phyloP scores from a whole-genome alignment of 371 early-diverging fungal genomes.

The Mucor lusitanicus region DNA sequence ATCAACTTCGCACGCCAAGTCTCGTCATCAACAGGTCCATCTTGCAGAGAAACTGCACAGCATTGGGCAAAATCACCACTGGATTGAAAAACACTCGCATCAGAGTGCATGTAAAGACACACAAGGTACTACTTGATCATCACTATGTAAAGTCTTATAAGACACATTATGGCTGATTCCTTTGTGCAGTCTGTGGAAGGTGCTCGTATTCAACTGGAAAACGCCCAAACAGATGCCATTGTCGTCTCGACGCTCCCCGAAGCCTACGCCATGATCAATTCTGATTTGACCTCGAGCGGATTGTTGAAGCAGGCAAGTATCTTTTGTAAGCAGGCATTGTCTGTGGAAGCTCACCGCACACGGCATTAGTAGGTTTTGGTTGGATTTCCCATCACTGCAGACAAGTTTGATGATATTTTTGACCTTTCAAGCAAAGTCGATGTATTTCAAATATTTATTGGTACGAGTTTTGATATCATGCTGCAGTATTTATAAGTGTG shows the following conservation, averaged over 20 bases:
- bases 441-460: slow-evolving; percentile 41
- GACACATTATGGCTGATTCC: no score
- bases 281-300: slow-evolving; percentile 21
- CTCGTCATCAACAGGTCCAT: slow-evolving; percentile 38
- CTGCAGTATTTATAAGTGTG: no score
- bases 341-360: background rate
- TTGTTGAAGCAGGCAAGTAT: slow-evolving; percentile 33
- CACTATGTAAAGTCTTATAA: background rate
- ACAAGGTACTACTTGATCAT: slow-evolving; percentile 41
- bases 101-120: slow-evolving; percentile 51
- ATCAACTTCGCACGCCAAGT: slow-evolving; percentile 41
- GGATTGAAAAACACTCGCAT: slow-evolving; percentile 26
- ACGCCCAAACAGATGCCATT: slow-evolving; percentile 39
- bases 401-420: slow-evolving; percentile 36
- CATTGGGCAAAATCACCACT: slow-evolving; percentile 22
- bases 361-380: slow-evolving; percentile 29
- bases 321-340: background rate
- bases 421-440: slow-evolving; percentile 24
- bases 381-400: slow-evolving; percentile 45
- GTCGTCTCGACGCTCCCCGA: slow-evolving; percentile 50
- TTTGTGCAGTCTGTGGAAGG: slow-evolving; percentile 38
- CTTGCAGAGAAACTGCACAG: slow-evolving; percentile 33
- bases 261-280: slow-evolving; percentile 36
- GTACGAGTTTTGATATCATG: slow-evolving; percentile 10
- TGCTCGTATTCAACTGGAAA: slow-evolving; percentile 37